Evolutionary conservation across 805 yeast species (phyloP).

Genomic region (Maudiozyma barnettii): DNA sequence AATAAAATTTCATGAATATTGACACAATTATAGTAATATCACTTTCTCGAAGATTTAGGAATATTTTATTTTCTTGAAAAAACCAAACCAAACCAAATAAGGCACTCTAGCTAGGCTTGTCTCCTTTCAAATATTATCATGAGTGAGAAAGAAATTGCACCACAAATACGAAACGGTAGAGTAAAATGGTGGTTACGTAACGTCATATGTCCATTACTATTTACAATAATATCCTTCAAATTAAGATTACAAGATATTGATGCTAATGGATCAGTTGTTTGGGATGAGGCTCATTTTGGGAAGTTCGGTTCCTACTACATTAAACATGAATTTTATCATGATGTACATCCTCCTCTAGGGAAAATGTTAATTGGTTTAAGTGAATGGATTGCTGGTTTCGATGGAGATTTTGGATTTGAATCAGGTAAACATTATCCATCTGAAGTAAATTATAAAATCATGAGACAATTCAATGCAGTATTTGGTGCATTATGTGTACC

Average conservation of each 20-base stretch:
- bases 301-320: constrained; percentile 90
- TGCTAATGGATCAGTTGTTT: constrained; percentile 66
- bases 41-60: no score
- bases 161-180: background rate
- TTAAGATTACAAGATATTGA: constrained; percentile 72
- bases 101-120: no score
- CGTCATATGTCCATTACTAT: constrained; percentile 7
- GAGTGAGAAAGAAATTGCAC: background rate
- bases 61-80: no score
- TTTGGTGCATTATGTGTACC: constrained; percentile 84
- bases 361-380: constrained; percentile 85
- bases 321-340: constrained; percentile 84
- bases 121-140: no score
- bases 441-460: constrained; percentile 65
- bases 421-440: constrained; percentile 74
- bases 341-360: constrained; percentile 96
- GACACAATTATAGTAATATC: no score
- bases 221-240: constrained; percentile 62
- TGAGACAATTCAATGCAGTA: constrained; percentile 81
- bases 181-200: background rate
- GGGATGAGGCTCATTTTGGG: constrained; percentile 98
- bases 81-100: no score
- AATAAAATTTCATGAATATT: no score
- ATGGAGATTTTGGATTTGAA: constrained; percentile 84
- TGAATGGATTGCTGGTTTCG: constrained; percentile 77